Evolutionary conservation across 306 rosid genomes (phyloP), one percentile per base, ranked within the genome.

Genomic region (Glycine soja): DNA sequence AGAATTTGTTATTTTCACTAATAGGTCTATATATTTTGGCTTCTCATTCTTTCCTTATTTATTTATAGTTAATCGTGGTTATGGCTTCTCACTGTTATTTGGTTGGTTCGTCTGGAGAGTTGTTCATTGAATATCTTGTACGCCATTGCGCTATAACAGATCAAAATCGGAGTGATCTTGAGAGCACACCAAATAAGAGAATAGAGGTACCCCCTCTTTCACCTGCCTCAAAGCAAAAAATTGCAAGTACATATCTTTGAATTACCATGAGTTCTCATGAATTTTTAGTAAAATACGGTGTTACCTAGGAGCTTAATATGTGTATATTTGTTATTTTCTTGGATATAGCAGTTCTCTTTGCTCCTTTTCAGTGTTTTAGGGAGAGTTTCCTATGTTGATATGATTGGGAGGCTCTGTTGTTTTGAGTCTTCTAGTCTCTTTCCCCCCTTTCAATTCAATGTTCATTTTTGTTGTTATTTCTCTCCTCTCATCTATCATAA

Each of bases 11-110:
- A 9, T 48, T 62, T 72, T 52, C 68, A 19, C 43, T 7, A 16
- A 24, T 16, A 70, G 16, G 73, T 72, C 18, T 54, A 16, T 65
- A 38, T 24, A 24, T 24, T 24, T 19, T 19, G 0, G 24, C 30
- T 24, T 24, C 30, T 24, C 30, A 24, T 1, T 40, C 34, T 38
- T 2, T 58, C 68, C 70, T 70, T 66, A 32, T 83, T 86, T 85
- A 57, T 58, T 86, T 81, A 72, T 86, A 95, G 98, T 90, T 95
- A 85, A 95, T 92, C 80, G 97, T 95, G 72, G 97, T 95, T 54
- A 95, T 95, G 98, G 98, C 98, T 72, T 95, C 97, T 0, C 97
- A 95, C 86, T 95, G 98, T 89, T 92, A 88, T 91, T 89, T 95
- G 89, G 89, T 90, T 81, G 98, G 98, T 90, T 80, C 97, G 66